A percentile compares a stretch with the other conserved stretches of the same genome.
These are phyloP conservation scores for Stellera chamaejasme DNA, from an alignment of 345 rosid genomes.

Conservation along the genomic window DNA sequence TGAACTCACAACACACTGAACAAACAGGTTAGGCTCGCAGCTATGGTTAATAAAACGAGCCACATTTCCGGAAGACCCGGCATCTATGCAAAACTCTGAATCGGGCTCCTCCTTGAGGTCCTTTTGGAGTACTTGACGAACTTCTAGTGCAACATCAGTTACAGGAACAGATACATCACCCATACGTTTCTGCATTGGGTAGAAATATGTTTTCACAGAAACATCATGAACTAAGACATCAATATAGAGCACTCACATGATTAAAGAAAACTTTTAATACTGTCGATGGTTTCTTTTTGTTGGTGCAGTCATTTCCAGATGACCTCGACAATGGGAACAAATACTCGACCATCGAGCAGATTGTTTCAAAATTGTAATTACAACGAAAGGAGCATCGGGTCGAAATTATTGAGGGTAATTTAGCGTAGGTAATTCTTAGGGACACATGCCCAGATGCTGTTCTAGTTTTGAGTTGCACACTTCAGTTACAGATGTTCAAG, in stretches of 20 bases:
- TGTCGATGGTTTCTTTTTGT: too few relatives aligned
- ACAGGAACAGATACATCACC: conserved; percentile 23
- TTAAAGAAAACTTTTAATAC: background rate
- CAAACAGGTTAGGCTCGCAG: conserved; percentile 90
- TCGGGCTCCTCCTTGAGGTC: conserved; percentile 28
- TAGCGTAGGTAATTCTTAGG: too few relatives aligned
- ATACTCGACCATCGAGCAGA: too few relatives aligned
- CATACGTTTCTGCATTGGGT: conserved; percentile 35
- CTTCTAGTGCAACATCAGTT: background rate
- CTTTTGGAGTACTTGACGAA: background rate
- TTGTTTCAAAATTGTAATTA: too few relatives aligned
- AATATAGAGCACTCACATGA: background rate
- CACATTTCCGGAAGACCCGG: conserved; percentile 65
- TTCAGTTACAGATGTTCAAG: too few relatives aligned
- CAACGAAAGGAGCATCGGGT: too few relatives aligned
- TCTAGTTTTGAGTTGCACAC: too few relatives aligned
- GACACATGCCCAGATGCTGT: too few relatives aligned
- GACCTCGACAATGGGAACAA: too few relatives aligned
- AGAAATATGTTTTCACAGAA: background rate
- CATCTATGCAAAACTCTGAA: conserved; percentile 94
- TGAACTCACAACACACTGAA: conserved; percentile 72
- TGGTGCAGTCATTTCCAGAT: too few relatives aligned
- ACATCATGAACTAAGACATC: background rate
- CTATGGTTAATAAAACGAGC: conserved; percentile 91
- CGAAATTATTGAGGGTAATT: too few relatives aligned